Conservation (phyloP, 768 basidiomycete genomes). For the Boletus reticulatus region DNA sequence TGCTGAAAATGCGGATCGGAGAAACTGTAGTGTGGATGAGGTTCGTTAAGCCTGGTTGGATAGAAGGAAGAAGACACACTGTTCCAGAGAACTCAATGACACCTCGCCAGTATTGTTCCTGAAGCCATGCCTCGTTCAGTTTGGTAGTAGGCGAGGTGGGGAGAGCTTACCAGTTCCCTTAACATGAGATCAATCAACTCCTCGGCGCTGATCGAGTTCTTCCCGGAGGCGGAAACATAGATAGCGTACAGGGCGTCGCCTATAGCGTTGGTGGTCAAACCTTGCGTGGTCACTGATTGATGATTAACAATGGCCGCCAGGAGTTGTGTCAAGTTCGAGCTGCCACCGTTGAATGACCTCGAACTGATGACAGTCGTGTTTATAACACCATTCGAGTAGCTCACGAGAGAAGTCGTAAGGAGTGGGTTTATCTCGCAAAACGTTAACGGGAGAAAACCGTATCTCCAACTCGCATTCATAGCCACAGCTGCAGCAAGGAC, state of each 20-base stretch:
- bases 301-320: constrained; percentile 6
- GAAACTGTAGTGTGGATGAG: neutral
- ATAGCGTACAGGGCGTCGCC: constrained; percentile 20
- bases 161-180: constrained; percentile 1
- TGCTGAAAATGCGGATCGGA: constrained; percentile 9
- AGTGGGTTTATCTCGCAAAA: constrained; percentile 9
- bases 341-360: neutral
- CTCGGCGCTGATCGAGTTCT: neutral
- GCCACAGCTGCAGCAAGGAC: neutral
- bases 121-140: too few species aligned
- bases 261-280: constrained; percentile 12
- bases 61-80: neutral
- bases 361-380: neutral
- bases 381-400: constrained; percentile 2
- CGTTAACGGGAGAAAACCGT: constrained; percentile 9
- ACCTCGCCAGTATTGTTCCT: constrained; percentile 17
- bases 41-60: neutral
- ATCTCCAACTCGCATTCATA: constrained; percentile 8
- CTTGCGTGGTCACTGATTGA: constrained; percentile 10
- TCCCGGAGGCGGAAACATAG: neutral
- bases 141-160: too few species aligned
- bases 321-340: constrained; percentile 10
- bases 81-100: constrained; percentile 19
- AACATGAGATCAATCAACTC: neutral
- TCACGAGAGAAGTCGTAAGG: constrained; percentile 14